Evolutionary conservation across 2,329 filamentous ascomycete genomes (phyloP).

Genomic region (Ceratocystis harringtonii): DNA sequence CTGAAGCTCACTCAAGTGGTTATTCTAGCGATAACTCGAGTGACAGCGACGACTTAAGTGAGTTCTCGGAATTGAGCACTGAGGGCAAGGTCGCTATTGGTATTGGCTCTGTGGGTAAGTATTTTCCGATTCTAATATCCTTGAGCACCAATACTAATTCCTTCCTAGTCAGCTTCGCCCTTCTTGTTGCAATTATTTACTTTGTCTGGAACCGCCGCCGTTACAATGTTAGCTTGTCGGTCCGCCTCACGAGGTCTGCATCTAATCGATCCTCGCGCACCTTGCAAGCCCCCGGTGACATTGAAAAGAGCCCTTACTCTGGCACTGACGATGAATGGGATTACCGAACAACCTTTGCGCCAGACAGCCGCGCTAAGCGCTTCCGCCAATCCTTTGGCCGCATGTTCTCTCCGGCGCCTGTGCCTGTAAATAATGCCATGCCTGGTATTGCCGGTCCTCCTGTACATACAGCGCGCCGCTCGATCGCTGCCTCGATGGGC

Average conservation of each 20-base stretch:
- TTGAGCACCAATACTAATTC: background rate
- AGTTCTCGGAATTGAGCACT: background rate
- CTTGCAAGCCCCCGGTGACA: background rate
- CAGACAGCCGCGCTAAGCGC: background rate
- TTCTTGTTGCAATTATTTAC: background rate
- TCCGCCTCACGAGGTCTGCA: background rate
- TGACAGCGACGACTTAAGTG: too few species aligned
- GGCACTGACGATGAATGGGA: slow-evolving; percentile 7
- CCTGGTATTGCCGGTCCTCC: background rate
- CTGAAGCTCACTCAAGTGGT: background rate
- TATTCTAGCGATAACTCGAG: background rate
- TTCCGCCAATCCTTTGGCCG: slow-evolving; percentile 10
- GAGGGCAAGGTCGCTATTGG: slow-evolving; percentile 8
- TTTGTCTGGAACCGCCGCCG: slow-evolving; percentile 4
- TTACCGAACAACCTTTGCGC: slow-evolving; percentile 14
- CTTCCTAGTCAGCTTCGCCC: background rate
- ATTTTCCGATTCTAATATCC: background rate
- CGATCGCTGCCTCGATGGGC: slow-evolving; percentile 1
- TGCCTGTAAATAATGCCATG: background rate
- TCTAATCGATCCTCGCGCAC: background rate
- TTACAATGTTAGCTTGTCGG: background rate
- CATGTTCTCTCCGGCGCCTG: background rate
- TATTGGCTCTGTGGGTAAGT: slow-evolving; percentile 9
- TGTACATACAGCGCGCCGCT: background rate
- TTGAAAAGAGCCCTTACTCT: slow-evolving; percentile 9